These are phyloP conservation scores for Cyclostephanos tholiformis DNA, from an alignment of 108 stramenopile species.

Conservation along the genomic window DNA sequence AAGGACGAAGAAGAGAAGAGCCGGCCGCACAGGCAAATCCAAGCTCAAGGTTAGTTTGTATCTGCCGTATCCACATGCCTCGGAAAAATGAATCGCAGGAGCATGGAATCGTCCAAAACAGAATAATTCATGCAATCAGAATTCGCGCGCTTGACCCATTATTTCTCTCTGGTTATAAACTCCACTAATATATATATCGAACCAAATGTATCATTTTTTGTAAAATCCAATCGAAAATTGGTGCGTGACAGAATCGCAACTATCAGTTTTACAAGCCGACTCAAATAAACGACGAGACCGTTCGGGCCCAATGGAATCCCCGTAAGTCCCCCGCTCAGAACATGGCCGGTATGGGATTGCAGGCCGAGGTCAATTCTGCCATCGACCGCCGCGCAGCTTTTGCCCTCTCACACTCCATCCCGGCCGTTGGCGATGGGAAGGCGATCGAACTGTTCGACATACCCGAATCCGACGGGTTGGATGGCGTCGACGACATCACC, in stretches of 20 bases:
- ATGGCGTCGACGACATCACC: constrained; percentile 33
- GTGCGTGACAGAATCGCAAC: constrained; percentile 46
- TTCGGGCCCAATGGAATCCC: constrained; percentile 69
- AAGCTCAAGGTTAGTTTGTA: constrained; percentile 65
- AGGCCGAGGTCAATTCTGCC: constrained; percentile 55
- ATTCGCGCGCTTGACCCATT: too few species aligned
- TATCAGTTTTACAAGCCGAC: constrained; percentile 62
- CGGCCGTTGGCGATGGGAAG: constrained; percentile 31
- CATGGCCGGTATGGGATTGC: constrained; percentile 64
- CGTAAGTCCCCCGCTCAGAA: constrained; percentile 67
- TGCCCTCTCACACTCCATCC: constrained; percentile 21
- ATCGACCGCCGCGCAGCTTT: constrained; percentile 28
- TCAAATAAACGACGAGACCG: constrained; percentile 53
- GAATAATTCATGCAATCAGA: too few species aligned
- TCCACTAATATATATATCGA: background rate
- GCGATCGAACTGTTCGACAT: constrained; percentile 83
- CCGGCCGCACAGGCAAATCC: constrained; percentile 66
- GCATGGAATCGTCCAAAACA: background rate
- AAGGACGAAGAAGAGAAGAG: constrained; percentile 73
- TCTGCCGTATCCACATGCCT: background rate
- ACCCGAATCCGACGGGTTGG: constrained; percentile 70
- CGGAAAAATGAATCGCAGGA: background rate
- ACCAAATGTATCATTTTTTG: background rate
- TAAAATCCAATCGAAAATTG: background rate
- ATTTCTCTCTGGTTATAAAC: background rate